Percentiles rank a stretch among this genome's conserved stretches.
These are phyloP conservation scores for Pholiota adiposa DNA, from an alignment of 1,284 basidiomycete species.

Conservation along the genomic window DNA sequence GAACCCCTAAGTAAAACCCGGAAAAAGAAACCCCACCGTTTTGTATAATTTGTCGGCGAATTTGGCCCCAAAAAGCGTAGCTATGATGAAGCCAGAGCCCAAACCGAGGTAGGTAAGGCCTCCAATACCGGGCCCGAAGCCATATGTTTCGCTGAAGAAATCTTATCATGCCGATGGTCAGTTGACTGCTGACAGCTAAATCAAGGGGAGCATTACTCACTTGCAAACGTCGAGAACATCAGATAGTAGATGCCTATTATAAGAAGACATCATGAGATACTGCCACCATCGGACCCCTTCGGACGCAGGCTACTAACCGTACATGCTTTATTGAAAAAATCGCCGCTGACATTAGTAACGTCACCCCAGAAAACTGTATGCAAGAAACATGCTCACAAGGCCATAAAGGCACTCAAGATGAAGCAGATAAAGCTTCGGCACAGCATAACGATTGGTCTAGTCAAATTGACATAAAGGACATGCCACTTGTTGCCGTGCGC, in stretches of 20 bases:
- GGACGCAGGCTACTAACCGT: slow-evolving; percentile 36
- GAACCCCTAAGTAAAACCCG: not conserved
- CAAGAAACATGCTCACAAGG: slow-evolving; percentile 47
- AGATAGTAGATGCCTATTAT: slow-evolving; percentile 61
- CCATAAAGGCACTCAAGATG: slow-evolving; percentile 68
- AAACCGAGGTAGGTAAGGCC: slow-evolving; percentile 64
- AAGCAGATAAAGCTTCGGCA: slow-evolving; percentile 65
- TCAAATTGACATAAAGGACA: slow-evolving; percentile 26
- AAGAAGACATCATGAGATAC: slow-evolving; percentile 2
- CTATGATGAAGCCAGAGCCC: slow-evolving; percentile 57
- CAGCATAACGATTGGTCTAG: slow-evolving; percentile 35
- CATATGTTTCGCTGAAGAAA: slow-evolving; percentile 52
- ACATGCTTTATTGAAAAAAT: slow-evolving; percentile 41
- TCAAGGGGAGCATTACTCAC: slow-evolving; percentile 29
- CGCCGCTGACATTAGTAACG: not conserved
- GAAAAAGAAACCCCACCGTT: slow-evolving; percentile 42
- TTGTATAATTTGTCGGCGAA: slow-evolving; percentile 52
- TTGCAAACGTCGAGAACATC: slow-evolving; percentile 62
- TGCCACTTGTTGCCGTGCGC: slow-evolving; percentile 27
- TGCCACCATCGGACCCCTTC: not conserved
- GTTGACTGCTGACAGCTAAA: slow-evolving; percentile 22
- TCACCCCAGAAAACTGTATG: not conserved
- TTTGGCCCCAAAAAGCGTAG: slow-evolving; percentile 50
- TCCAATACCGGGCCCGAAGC: slow-evolving; percentile 52
- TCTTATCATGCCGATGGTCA: slow-evolving; percentile 31